phyloP scores from a whole-genome alignment of 305 asterid species.

The Rubia balearica region DNA sequence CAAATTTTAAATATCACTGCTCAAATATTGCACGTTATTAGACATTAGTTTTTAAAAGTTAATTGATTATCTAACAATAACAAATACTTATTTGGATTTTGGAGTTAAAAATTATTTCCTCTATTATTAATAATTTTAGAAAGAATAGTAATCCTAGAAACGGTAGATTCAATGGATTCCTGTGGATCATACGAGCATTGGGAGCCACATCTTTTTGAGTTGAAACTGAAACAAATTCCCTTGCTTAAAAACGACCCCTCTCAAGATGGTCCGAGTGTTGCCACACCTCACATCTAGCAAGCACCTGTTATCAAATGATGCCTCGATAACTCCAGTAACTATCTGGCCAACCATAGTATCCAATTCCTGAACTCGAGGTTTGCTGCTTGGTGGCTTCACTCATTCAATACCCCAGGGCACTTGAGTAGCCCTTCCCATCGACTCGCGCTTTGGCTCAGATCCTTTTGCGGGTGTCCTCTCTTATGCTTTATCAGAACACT shows the following conservation, averaged over 20 bases:
- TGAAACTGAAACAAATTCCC: conserved; percentile 68
- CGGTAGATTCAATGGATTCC: conserved; percentile 39
- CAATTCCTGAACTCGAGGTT: conserved; percentile 18
- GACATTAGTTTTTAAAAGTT: no score
- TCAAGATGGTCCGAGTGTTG: conserved; percentile 45
- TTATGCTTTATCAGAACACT: conserved; percentile 45
- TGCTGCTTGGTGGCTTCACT: conserved; percentile 22
- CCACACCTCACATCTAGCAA: conserved; percentile 66
- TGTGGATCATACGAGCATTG: conserved; percentile 54
- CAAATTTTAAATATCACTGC: no score
- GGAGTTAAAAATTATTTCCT: no score
- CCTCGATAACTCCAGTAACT: conserved; percentile 75
- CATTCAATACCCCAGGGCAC: conserved; percentile 46
- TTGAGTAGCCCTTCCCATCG: conserved; percentile 30
- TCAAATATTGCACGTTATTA: no score
- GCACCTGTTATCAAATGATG: conserved; percentile 85
- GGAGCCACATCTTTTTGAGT: conserved; percentile 76
- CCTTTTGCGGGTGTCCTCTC: conserved; percentile 74
- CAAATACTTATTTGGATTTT: no score
- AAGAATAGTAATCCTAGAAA: conserved; percentile 11
- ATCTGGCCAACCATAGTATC: conserved; percentile 59
- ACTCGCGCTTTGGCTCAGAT: conserved; percentile 46
- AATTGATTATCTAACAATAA: no score
- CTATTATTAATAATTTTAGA: no score
- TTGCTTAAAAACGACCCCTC: conserved; percentile 86